Base-by-base conservation (phyloP, 2,329 filamentous ascomycete species). In the Endocalyx cinctus region DNA sequence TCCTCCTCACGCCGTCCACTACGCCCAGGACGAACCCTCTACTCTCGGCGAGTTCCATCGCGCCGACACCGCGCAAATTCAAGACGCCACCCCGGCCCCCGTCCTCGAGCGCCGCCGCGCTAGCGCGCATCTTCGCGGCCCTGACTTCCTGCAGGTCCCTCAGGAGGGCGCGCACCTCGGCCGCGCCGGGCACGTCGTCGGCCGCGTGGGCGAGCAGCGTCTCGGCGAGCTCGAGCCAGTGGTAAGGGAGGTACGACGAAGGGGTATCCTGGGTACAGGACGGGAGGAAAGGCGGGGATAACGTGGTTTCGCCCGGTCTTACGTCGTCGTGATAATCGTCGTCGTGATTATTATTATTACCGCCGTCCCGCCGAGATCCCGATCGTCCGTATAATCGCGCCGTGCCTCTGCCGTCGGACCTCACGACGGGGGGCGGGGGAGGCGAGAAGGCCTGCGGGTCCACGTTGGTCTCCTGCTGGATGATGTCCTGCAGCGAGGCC, bases 191-290 rank as follows among this genome's bases (percentile, higher is more conserved):
- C 31, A 97, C 74, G 57, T 96, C 89, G 58, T 96, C 89, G 17
- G 77, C 73, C 4, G 89, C 89, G 35, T 87, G 83, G 29, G 89
- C 84, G 3, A 98, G 74, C 28, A 98, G 68, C 56, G 94, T 79
- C 61, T 95, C 88, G 13, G 84, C 82, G 7, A 97, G 66, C 62
- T 97, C 92, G 26, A 94, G 74, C 89, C 90, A 98, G 65, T 97
- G 90, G 57, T 94, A 97, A 0, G 92, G 92, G 19, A 98, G 67
- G 11, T 81, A 77, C 25, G 79, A 78, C 1, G 79, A 64, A 7
- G 82, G 78, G 2, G 83, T 77, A 29, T 77, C 68, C 14, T 82
- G 77, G 0, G 83, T 88, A 43, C 84, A 87, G 12, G 82, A 81
- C 1, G 79, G 76, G 2, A 94, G 63, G 55, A 96, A 96, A 0